Evolutionary conservation across 305 asterid genomes (phyloP).

Genomic region (Fraxinus baroniana): DNA sequence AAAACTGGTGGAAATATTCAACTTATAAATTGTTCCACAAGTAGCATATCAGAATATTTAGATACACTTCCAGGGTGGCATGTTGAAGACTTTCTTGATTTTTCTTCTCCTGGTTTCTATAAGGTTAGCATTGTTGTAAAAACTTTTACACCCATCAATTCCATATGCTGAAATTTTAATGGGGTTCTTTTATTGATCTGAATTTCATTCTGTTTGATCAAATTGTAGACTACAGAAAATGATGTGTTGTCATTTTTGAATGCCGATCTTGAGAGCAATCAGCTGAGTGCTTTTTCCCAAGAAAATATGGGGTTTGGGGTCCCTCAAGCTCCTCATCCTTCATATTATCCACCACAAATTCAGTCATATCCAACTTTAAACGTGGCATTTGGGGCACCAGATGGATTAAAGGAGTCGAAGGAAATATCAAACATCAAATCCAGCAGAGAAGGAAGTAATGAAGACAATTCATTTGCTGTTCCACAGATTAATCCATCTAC

Average conservation of each 20-base stretch:
- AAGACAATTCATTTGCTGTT: conserved; percentile 65
- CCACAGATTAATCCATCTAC: conserved; percentile 61
- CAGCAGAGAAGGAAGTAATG: conserved; percentile 44
- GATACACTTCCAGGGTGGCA: conserved; percentile 87
- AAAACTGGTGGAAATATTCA: conserved; percentile 14
- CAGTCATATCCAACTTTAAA: conserved; percentile 36
- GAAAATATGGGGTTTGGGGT: conserved; percentile 60
- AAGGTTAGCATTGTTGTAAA: conserved; percentile 48
- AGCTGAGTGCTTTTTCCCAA: conserved; percentile 31
- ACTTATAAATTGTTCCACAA: conserved; percentile 30
- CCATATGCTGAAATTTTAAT: neutral
- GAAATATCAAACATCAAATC: conserved; percentile 33
- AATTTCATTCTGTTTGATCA: neutral
- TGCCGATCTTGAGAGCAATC: conserved; percentile 29
- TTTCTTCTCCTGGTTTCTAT: conserved; percentile 43
- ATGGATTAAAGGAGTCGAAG: conserved; percentile 37
- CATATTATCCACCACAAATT: conserved; percentile 30
- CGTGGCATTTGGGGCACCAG: conserved; percentile 45
- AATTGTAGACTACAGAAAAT: conserved; percentile 43
- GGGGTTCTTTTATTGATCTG: neutral
- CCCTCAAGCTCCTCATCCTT: conserved; percentile 52
- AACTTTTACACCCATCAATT: neutral
- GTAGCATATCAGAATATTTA: conserved; percentile 75
- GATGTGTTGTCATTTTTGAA: conserved; percentile 55
- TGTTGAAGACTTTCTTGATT: conserved; percentile 76